Percentiles rank a stretch among this genome's conserved stretches.
Conservation (phyloP, 1,284 basidiomycete species). For the Microbotryum violaceum region DNA sequence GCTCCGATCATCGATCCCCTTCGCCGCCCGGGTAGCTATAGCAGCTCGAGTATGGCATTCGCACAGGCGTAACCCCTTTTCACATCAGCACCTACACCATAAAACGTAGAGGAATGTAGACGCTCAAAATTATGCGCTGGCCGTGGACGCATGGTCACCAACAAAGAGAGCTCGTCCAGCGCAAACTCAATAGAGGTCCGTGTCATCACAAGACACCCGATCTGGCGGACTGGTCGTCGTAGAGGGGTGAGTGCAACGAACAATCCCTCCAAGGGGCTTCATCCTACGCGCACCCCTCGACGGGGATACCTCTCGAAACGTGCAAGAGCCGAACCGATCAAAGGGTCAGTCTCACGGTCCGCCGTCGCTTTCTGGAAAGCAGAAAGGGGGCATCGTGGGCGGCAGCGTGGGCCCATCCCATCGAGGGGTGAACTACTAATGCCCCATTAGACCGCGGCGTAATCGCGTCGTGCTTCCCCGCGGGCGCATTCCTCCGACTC, state of each 20-base stretch:
- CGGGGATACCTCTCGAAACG: not conserved
- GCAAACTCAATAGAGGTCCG: slow-evolving; percentile 27
- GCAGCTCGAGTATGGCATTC: too few species aligned
- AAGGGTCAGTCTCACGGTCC: not conserved
- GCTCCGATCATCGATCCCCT: too few species aligned
- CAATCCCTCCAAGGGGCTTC: not conserved
- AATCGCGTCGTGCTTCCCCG: not conserved
- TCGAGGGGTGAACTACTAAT: too few species aligned
- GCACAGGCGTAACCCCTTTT: too few species aligned
- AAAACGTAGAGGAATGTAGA: slow-evolving; percentile 6
- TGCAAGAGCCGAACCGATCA: not conserved
- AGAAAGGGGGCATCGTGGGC: too few species aligned
- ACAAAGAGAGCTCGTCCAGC: not conserved
- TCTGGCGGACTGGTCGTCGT: slow-evolving; percentile 11
- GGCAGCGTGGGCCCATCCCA: too few species aligned
- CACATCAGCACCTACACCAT: too few species aligned
- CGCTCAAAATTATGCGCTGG: slow-evolving; percentile 23
- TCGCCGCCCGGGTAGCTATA: too few species aligned
- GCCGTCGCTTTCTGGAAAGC: too few species aligned
- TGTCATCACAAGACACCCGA: not conserved
- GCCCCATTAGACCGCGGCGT: not conserved
- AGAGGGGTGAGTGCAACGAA: not conserved
- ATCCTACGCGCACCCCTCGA: not conserved
- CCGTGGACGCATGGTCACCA: not conserved
- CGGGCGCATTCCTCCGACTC: not conserved